Conservation (phyloP, 2,329 filamentous ascomycete genomes). For the Corynespora cassiicola region DNA sequence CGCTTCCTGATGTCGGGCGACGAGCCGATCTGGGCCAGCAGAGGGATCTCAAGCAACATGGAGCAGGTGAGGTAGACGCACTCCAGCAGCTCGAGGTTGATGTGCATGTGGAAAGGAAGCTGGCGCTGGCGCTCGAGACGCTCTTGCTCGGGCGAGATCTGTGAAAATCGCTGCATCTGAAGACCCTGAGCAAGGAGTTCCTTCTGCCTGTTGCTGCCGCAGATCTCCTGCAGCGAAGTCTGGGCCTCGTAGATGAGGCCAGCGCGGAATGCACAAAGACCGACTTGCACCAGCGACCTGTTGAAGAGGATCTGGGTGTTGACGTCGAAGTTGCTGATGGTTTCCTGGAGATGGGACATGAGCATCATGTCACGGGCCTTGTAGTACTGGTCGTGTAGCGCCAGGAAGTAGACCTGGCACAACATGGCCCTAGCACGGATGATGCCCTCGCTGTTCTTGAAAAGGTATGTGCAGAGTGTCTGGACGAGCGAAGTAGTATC, state of each 20-base stretch:
- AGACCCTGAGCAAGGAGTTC: slow-evolving; percentile 97
- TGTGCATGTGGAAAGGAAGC: slow-evolving; percentile 99
- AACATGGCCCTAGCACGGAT: slow-evolving; percentile 96
- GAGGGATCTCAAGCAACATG: slow-evolving; percentile 98
- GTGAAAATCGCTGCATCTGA: slow-evolving; percentile 95
- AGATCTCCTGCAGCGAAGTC: slow-evolving; percentile 97
- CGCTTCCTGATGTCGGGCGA: slow-evolving; percentile 97
- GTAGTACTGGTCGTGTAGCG: slow-evolving; percentile 97
- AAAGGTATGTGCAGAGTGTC: slow-evolving; percentile 92
- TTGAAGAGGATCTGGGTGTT: slow-evolving; percentile 99
- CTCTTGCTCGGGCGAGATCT: slow-evolving; percentile 97
- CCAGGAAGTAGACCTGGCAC: slow-evolving; percentile 98
- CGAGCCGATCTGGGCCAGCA: slow-evolving; percentile 94
- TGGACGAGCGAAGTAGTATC: slow-evolving; percentile 81
- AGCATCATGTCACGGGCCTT: slow-evolving; percentile 98
- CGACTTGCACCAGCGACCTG: slow-evolving; percentile 95
- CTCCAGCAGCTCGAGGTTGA: slow-evolving; percentile 97
- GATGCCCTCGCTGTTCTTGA: slow-evolving; percentile 92
- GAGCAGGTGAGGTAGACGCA: slow-evolving; percentile 98
- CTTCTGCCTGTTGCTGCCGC: slow-evolving; percentile 96
- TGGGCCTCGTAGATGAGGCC: slow-evolving; percentile 97
- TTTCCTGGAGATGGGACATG: slow-evolving; percentile 99
- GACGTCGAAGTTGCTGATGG: slow-evolving; percentile 94
- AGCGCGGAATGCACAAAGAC: slow-evolving; percentile 96
- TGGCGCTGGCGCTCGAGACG: slow-evolving; percentile 96